Evolutionary conservation across 495 filamentous ascomycete species (phyloP), one percentile per base, ranked within the genome.

Genomic region (Lepraria neglecta): DNA sequence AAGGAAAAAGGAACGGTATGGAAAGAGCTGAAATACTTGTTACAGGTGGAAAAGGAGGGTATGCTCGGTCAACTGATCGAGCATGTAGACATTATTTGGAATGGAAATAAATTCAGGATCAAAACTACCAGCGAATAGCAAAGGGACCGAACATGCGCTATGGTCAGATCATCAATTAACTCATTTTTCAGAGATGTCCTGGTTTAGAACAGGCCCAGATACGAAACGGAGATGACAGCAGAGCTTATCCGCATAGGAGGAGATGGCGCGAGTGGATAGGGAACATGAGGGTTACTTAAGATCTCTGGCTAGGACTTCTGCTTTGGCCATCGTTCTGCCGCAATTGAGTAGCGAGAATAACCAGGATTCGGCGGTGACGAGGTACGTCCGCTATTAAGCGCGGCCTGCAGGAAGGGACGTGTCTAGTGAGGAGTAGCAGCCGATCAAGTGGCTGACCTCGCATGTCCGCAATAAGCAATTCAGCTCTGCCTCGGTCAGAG

Each of bases 241-340:
- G 35, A 56, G 53, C n/a, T 15, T 56, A 56, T 42, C 53, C 33
- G 53, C 53, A 56, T 38, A 10, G 10, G 38, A 40, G 19, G 33
- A 43, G 33, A 38, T 12, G 15, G 48, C 27, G 27, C 19, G 48
- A 17, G 15, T 52, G 48, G 27, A 52, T 31, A 31, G 48, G 1
- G 31, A 31, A 31, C 48, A 52, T 52, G 48, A 24, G 48, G 15
- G 15, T 3, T 33, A 52, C 48, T 52, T 52, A 52, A 52, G 48
- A 52, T 52, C 48, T 31, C 48, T 52, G 48, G 48, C 48, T 52
- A 52, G 27, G 31, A 31, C 48, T 33, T 52, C 38, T 56, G 53
- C 53, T 56, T 28, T 21, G 33, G 38, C 53, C 53, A 56, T 56
- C 38, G 53, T 11, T 52, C 48, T 52, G 6, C 48, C 48, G 48